A percentile compares a stretch with the other conserved stretches of the same genome.
Evolutionary conservation across 768 basidiomycete species (phyloP).

Genomic region (Mrakia gelida): DNA sequence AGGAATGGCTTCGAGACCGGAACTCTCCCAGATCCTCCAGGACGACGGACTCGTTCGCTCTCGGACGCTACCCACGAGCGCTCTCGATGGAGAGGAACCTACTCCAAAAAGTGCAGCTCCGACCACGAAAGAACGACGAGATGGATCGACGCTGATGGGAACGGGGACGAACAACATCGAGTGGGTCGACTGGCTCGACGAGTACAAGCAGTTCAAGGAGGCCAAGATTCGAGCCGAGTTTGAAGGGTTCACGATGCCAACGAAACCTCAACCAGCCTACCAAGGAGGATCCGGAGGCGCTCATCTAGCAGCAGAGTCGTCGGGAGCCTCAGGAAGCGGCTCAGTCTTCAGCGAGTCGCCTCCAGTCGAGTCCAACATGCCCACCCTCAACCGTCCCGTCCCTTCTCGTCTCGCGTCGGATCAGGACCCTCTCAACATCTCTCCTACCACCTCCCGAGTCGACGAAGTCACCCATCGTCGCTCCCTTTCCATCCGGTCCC

Average conservation of each 20-base stretch:
- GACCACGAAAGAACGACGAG: background rate
- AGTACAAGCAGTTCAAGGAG: constrained; percentile 48
- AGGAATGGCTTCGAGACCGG: constrained; percentile 1
- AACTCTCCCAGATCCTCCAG: background rate
- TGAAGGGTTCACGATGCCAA: constrained; percentile 26
- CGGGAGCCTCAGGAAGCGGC: background rate
- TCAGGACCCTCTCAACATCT: constrained; percentile 7
- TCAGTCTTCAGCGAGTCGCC: constrained; percentile 20
- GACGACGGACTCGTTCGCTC: constrained; percentile 11
- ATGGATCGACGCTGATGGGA: constrained; percentile 3
- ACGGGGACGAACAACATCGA: constrained; percentile 41
- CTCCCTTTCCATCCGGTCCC: constrained; percentile 25
- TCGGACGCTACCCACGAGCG: background rate
- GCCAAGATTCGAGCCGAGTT: constrained; percentile 46
- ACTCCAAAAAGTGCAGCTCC: background rate
- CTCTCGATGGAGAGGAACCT: background rate
- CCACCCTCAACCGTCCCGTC: background rate
- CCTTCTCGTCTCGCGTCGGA: background rate
- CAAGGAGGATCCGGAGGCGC: background rate
- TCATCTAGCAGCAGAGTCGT: constrained; percentile 2
- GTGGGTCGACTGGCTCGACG: constrained; percentile 51
- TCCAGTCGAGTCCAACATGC: background rate
- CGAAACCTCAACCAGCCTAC: background rate
- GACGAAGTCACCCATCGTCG: background rate
- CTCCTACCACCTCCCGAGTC: constrained; percentile 2